These are phyloP conservation scores for Warburgia ugandensis DNA, from an alignment of 164 flowering plant species.

Conservation along the genomic window DNA sequence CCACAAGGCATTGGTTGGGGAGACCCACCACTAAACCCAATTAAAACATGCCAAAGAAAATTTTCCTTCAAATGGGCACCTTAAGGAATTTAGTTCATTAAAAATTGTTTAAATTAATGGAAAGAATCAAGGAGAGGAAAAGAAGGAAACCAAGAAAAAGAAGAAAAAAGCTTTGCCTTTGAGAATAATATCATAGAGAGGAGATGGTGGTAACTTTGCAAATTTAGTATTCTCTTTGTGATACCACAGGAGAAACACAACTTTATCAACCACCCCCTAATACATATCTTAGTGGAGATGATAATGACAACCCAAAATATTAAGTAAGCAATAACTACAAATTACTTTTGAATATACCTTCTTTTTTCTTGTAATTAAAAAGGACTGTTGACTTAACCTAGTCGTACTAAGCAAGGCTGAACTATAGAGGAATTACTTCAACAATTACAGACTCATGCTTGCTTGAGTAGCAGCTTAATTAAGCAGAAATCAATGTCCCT, in stretches of 20 bases:
- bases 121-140: background rate
- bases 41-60: background rate
- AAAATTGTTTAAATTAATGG: no score
- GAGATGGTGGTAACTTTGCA: slow-evolving; percentile 8
- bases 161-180: background rate
- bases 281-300: slow-evolving; percentile 2
- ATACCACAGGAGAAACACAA: slow-evolving; percentile 4
- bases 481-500: no score
- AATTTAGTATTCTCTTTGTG: background rate
- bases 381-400: no score
- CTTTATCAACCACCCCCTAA: slow-evolving; percentile 7
- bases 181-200: background rate
- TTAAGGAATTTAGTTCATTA: background rate
- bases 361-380: no score
- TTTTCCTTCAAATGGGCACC: background rate
- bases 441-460: no score
- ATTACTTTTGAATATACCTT: no score
- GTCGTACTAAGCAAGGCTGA: no score
- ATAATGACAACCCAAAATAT: slow-evolving; percentile 1
- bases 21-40: slow-evolving; percentile 1
- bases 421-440: no score
- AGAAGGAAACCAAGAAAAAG: background rate
- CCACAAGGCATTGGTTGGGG: slow-evolving; percentile 2
- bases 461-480: no score
- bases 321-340: no score